Base-by-base conservation (phyloP, 306 rosid species). In the Glycine soja region DNA sequence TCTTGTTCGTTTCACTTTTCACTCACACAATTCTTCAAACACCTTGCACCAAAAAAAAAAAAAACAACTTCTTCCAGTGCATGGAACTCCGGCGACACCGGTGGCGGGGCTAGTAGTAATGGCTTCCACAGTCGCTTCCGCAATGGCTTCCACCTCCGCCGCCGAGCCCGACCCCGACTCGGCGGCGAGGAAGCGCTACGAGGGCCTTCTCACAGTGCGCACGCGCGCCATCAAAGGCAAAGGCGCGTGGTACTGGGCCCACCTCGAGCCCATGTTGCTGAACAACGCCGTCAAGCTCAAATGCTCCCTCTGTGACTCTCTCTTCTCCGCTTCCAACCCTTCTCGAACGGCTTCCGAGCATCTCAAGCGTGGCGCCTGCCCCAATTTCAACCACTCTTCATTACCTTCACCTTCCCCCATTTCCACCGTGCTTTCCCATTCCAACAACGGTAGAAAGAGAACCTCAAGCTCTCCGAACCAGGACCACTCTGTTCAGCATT, bases 181-280 rank as follows among this genome's bases (percentile, higher is more conserved):
- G 1, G 90, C 92, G 14, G 85, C 87, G 46, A 87, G 62, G 83
- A 87, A 88, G 77, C 92, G 97, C n/a, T 93, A 87, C 82, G 96
- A 91, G 61, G 86, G 92, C 42, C 83, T 93, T 1, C 88, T 91
- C 3, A 87, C 94, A 1, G 93, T 93, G 2, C 88, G 96, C 56
- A 91, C 87, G 0, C 92, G 90, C 62, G 96, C 97, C 69, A 83
- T 91, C 42, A 93, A 90, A 78, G 97, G 97, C 14, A 93, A 93
- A 78, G 97, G 97, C 13, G 97, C 97, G 40, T 93, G 97, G 97
- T 93, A 93, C 81, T 93, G 97, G 97, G 89, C 89, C 24, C 97
- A 93, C 74, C 77, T 93, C 73, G 91, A 93, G 75, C 97, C 97
- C 72, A 77, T 91, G 80, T 87, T 93, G n/a, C 70, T 53, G 58